These are phyloP conservation scores for Staphylotrichum longicolle DNA, from an alignment of 495 filamentous ascomycete genomes.

Conservation along the genomic window DNA sequence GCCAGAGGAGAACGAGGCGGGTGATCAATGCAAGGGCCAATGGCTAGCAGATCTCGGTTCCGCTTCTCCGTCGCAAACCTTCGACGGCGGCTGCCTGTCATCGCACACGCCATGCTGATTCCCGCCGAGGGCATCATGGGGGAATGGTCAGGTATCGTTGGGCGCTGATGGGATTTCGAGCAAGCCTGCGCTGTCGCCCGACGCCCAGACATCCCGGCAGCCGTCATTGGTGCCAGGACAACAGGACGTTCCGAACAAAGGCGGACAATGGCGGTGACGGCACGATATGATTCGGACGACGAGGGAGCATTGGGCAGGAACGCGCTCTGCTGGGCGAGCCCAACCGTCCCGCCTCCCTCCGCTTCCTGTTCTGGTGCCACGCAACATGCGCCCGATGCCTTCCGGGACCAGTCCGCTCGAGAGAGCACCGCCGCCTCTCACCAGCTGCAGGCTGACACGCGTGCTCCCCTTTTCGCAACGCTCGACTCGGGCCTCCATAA, in stretches of 20 bases:
- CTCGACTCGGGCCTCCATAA: constrained; percentile 11
- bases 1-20: constrained; percentile 1
- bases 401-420: constrained; percentile 5
- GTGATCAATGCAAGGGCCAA: constrained; percentile 16
- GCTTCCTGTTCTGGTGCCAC: constrained; percentile 19
- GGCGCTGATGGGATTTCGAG: constrained; percentile 26
- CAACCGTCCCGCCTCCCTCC: constrained; percentile 14
- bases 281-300: constrained; percentile 24
- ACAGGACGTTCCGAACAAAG: constrained; percentile 15
- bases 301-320: constrained; percentile 30
- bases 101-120: constrained; percentile 16
- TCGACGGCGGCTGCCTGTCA: neutral
- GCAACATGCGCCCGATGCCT: constrained; percentile 13
- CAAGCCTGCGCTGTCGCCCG: constrained; percentile 30
- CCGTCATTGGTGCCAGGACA: constrained; percentile 33
- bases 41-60: neutral
- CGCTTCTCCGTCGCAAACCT: constrained; percentile 11
- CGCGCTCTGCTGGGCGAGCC: constrained; percentile 24
- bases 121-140: neutral
- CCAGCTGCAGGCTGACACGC: constrained; percentile 19
- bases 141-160: constrained; percentile 31
- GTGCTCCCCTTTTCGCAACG: neutral
- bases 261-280: constrained; percentile 20
- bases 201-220: constrained; percentile 18
- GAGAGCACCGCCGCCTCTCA: neutral